Evolutionary conservation across 768 basidiomycete species (phyloP), one percentile per base, ranked within the genome.

Genomic region (Lactarius pseudohatsudake): DNA sequence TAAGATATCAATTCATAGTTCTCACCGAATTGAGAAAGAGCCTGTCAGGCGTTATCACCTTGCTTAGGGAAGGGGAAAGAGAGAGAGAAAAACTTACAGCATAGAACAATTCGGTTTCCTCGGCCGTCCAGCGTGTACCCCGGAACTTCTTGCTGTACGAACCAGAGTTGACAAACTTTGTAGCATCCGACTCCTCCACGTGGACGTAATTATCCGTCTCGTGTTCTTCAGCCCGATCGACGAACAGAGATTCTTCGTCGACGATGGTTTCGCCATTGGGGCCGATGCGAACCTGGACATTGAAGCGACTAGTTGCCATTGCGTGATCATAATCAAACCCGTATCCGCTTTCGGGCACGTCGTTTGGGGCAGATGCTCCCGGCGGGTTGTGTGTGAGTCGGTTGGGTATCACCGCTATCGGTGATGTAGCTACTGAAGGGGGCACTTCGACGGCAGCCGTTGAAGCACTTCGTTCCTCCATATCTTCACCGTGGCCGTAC

Each of bases 1-100:
- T 87, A 88, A 3, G 94, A 91, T 67, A 96, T 94, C 50, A 96
- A 83, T 74, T 96, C 94, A 72, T 96, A 96, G 72, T 96, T 94
- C 75, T 94, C 91, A 38, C 93, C 93, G 70, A 93, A 94, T 74
- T 94, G 93, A 4, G 87, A 82, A 36, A 96, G 79, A n/a, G 91
- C 92, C 94, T 96, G 72, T n/a, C 38, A 54, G n/a, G 15, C 20
- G 8, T 63, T 50, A 40, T 59, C 57, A 59, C 26, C 16, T 34
- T 41, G 30, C 8, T 50, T 15, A 20, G 22, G 47, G 5, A n/a
- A 58, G 26, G 56, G 60, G 40, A 11, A 10, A 57, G 47, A 13
- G 11, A 57, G 47, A 47, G 28, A 53, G 2, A 47, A 16, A n/a
- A 0, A 43, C 88, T 71, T 72, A 94, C 94, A 65, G 93, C 83